Conservation (phyloP, 1,139 yeast species). For the Hanseniaspora uvarum region DNA sequence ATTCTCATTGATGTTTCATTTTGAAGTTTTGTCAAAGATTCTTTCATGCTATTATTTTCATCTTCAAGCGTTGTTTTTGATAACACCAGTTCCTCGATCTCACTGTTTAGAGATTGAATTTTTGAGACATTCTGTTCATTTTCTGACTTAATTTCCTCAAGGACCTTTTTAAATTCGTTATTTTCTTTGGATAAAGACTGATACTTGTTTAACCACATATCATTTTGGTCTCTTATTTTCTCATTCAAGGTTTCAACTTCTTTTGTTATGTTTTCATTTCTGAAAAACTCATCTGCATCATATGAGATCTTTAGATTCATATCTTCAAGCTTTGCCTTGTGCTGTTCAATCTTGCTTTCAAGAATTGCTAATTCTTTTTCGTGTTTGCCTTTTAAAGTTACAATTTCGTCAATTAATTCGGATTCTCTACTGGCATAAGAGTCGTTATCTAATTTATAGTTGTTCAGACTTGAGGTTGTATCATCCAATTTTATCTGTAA, state of each 20-base stretch:
- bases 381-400: constrained; percentile 25
- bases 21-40: constrained; percentile 18
- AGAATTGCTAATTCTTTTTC: constrained; percentile 27
- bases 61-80: neutral
- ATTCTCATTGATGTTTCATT: constrained; percentile 21
- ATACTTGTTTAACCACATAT: constrained; percentile 18
- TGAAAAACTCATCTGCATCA: neutral
- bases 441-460: constrained; percentile 29
- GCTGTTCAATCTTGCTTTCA: constrained; percentile 37
- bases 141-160: constrained; percentile 2
- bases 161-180: constrained; percentile 15
- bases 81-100: neutral
- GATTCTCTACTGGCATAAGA: constrained; percentile 26
- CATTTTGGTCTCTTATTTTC: constrained; percentile 17
- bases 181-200: constrained; percentile 14
- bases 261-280: constrained; percentile 1
- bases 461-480: constrained; percentile 24
- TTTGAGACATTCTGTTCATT: constrained; percentile 6
- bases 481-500: constrained; percentile 19
- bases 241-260: constrained; percentile 6
- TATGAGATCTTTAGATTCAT: constrained; percentile 11
- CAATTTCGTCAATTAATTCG: constrained; percentile 20
- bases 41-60: constrained; percentile 5
- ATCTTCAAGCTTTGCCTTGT: constrained; percentile 36
- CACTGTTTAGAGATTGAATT: neutral